Conservation (phyloP, 2,329 filamentous ascomycete genomes). For the Elsinoe necatrix region DNA sequence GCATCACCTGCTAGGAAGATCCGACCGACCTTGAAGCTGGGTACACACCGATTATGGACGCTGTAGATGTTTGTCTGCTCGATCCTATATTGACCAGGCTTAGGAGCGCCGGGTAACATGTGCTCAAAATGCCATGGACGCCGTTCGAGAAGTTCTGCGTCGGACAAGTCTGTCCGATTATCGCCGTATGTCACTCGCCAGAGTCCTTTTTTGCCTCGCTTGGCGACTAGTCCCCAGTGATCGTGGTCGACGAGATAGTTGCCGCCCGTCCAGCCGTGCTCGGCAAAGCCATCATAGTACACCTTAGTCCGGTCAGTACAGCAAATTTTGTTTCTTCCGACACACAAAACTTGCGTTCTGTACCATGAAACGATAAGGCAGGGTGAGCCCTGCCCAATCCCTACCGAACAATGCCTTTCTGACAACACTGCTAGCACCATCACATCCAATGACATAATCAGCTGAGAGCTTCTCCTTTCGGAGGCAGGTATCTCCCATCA, state of each 20-base stretch:
- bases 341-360: conserved; percentile 23
- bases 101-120: conserved; percentile 23
- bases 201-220: conserved; percentile 26
- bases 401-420: conserved; percentile 30
- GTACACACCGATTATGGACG: conserved; percentile 33
- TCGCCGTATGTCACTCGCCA: conserved; percentile 38
- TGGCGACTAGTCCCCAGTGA: conserved; percentile 24
- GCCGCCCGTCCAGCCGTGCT: background rate
- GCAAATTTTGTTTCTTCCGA: background rate
- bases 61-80: conserved; percentile 34
- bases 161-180: conserved; percentile 24
- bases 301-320: background rate
- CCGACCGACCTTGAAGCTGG: conserved; percentile 27
- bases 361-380: conserved; percentile 26
- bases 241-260: conserved; percentile 27
- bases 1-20: conserved; percentile 34
- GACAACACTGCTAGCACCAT: conserved; percentile 45
- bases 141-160: conserved; percentile 22
- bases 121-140: conserved; percentile 21
- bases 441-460: conserved; percentile 51
- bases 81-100: conserved; percentile 27
- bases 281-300: background rate
- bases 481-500: conserved; percentile 19
- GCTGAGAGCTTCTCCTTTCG: conserved; percentile 26
- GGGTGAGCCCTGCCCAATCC: conserved; percentile 17